Conservation (phyloP, 2,329 filamentous ascomycete species). For the Colletotrichum sublineola region DNA sequence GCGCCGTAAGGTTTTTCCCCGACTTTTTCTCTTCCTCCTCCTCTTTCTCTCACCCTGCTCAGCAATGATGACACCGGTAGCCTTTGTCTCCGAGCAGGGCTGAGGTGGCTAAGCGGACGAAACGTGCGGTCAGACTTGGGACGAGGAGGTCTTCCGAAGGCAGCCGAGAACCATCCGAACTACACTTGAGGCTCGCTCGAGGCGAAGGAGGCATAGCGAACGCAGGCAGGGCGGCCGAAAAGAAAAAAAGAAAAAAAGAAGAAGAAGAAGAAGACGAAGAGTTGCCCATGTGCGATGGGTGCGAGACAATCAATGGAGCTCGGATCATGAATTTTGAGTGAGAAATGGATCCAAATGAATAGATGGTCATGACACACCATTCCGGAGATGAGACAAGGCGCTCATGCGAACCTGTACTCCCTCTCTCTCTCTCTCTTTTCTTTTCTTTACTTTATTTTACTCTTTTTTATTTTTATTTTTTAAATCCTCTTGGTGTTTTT, state of each 20-base stretch:
- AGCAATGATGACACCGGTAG: neutral
- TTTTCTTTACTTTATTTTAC: no score
- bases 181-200: neutral
- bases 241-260: no score
- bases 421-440: no score
- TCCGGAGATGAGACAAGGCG: no score
- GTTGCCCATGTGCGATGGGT: neutral
- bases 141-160: neutral
- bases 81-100: neutral
- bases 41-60: no score
- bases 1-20: neutral
- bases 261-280: no score
- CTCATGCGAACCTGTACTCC: no score
- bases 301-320: neutral
- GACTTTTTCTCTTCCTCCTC: neutral
- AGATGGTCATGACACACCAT: neutral
- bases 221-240: no score
- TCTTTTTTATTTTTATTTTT: no score
- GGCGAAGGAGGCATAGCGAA: slow-evolving; percentile 7
- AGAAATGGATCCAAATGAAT: neutral
- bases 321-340: neutral
- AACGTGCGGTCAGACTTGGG: neutral
- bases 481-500: neutral
- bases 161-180: neutral
- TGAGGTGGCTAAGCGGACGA: neutral